These are phyloP conservation scores for Tulasnella sp. DNA, from an alignment of 768 basidiomycete species.

Conservation along the genomic window DNA sequence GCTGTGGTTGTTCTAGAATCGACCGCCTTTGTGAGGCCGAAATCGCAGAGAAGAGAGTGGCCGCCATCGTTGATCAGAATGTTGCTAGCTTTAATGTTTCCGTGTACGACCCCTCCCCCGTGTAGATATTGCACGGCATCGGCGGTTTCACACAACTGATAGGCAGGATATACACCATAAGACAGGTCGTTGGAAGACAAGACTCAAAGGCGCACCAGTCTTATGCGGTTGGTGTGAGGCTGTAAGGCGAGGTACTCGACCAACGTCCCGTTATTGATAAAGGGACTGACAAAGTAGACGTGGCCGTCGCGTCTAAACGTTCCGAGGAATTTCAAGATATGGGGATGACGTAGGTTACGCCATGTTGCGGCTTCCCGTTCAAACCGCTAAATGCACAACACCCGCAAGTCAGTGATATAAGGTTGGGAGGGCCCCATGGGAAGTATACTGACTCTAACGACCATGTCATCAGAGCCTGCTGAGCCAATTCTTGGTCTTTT, in stretches of 20 bases:
- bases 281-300: not conserved
- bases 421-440: not conserved
- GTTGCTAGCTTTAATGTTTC: not conserved
- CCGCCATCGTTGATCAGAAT: not conserved
- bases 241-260: not conserved
- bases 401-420: not conserved
- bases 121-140: not conserved
- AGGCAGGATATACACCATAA: not conserved
- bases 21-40: not conserved
- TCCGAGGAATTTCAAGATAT: not conserved
- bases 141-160: not conserved
- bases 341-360: not conserved
- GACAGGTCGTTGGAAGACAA: not conserved
- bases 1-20: not conserved
- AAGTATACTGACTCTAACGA: not conserved
- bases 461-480: not conserved
- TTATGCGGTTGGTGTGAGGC: not conserved
- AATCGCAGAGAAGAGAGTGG: not conserved
- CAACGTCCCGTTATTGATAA: not conserved
- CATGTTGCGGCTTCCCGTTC: not conserved
- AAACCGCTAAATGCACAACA: not conserved
- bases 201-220: not conserved
- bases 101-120: not conserved
- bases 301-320: slow-evolving; percentile 1
- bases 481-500: not conserved